Evolutionary conservation across 768 basidiomycete genomes (phyloP).

Genomic region (Tylopilus intermedius): DNA sequence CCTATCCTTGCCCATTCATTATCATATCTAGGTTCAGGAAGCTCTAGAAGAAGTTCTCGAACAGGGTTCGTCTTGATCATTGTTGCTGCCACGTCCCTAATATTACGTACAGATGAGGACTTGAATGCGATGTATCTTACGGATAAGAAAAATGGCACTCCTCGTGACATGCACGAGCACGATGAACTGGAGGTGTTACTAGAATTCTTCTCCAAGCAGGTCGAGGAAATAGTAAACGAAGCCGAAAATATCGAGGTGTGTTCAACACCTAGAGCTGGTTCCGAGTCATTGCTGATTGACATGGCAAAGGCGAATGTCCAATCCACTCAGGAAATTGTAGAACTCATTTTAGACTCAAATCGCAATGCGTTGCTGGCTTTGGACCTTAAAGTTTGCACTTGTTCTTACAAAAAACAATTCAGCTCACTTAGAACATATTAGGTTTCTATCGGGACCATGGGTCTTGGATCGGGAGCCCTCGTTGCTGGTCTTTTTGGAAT

Average conservation of each 20-base stretch:
- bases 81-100: neutral
- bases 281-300: neutral
- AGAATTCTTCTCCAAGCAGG: constrained; percentile 95
- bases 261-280: neutral
- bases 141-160: constrained; percentile 63
- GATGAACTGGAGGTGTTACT: constrained; percentile 89
- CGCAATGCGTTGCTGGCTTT: constrained; percentile 88
- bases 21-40: constrained; percentile 64
- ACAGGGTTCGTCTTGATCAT: constrained; percentile 54
- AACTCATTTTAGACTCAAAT: constrained; percentile 93
- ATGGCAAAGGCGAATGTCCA: constrained; percentile 70
- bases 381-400: constrained; percentile 67
- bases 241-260: constrained; percentile 79
- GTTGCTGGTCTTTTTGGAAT: constrained; percentile 92
- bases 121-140: constrained; percentile 93
- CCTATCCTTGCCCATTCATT: neutral
- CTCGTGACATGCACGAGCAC: constrained; percentile 73
- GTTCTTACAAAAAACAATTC: neutral
- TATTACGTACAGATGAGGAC: constrained; percentile 70
- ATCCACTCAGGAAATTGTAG: constrained; percentile 97
- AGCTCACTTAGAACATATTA: constrained; percentile 23
- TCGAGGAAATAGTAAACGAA: constrained; percentile 94
- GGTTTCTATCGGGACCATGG: constrained; percentile 94
- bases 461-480: constrained; percentile 84
- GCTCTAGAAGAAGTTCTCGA: constrained; percentile 88